Evolutionary conservation across 2,329 filamentous ascomycete species (phyloP).

Genomic region (Diaporthe vaccinii): DNA sequence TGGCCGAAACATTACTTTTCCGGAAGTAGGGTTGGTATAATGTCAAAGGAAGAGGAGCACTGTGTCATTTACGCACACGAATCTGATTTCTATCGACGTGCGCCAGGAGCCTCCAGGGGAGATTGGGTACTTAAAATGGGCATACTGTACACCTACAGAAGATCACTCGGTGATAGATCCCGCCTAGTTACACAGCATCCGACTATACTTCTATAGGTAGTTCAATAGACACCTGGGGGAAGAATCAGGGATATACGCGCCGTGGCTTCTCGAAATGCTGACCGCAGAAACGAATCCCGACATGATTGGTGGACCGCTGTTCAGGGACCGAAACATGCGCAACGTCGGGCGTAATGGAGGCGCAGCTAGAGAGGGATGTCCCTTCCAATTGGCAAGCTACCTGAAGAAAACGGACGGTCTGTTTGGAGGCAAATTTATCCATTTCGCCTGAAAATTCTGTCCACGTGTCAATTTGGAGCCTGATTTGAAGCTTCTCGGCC

Average conservation of each 20-base stretch:
- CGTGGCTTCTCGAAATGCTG: not conserved
- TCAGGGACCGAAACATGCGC: not conserved
- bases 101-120: not conserved
- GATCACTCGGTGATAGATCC: not conserved
- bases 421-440: not conserved
- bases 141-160: not conserved
- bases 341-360: not conserved
- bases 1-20: not conserved
- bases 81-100: no score
- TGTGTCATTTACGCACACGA: not conserved
- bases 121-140: not conserved
- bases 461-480: not conserved
- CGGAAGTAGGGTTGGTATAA: not conserved
- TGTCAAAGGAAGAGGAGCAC: not conserved
- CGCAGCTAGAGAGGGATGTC: not conserved
- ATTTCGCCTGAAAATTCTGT: not conserved
- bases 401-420: constrained; percentile 31
- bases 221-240: not conserved
- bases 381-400: not conserved
- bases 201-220: not conserved
- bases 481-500: not conserved
- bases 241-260: not conserved
- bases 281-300: not conserved
- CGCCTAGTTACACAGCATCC: not conserved
- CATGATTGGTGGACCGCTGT: not conserved